Conservation (phyloP, 495 filamentous ascomycete species). For the Aspergillus cavernicola region DNA sequence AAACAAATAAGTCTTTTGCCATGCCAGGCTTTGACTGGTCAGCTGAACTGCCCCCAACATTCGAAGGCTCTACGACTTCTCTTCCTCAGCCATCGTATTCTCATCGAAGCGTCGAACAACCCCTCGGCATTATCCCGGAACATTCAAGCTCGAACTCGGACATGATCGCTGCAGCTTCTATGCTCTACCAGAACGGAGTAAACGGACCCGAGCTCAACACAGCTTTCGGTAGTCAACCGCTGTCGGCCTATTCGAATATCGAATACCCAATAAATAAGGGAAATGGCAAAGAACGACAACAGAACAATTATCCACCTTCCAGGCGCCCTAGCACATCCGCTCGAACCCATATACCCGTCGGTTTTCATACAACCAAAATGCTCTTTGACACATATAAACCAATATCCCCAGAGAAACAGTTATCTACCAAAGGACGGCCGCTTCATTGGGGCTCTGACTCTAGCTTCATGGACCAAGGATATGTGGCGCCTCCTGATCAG, state of each 20-base stretch:
- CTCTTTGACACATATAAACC: slow-evolving; percentile 43
- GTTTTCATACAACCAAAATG: slow-evolving; percentile 44
- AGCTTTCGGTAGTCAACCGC: slow-evolving; percentile 28
- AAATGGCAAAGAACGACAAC: slow-evolving; percentile 18
- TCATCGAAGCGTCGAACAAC: slow-evolving; percentile 25
- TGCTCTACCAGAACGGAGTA: slow-evolving; percentile 40
- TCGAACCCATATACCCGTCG: slow-evolving; percentile 26
- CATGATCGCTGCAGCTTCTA: slow-evolving; percentile 49
- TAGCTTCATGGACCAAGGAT: slow-evolving; percentile 56
- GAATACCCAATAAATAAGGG: slow-evolving; percentile 19
- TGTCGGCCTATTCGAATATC: slow-evolving; percentile 25
- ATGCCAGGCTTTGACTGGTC: slow-evolving; percentile 48
- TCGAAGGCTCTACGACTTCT: slow-evolving; percentile 60
- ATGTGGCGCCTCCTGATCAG: slow-evolving; percentile 48
- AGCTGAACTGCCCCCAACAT: slow-evolving; percentile 54
- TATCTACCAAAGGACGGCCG: slow-evolving; percentile 32
- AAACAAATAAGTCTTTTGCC: slow-evolving; percentile 44
- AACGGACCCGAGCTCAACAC: slow-evolving; percentile 30
- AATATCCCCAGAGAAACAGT: slow-evolving; percentile 38
- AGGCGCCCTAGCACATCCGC: slow-evolving; percentile 17
- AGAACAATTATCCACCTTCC: slow-evolving; percentile 4
- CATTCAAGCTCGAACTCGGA: slow-evolving; percentile 31
- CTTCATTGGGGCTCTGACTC: slow-evolving; percentile 66
- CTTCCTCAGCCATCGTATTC: slow-evolving; percentile 47
- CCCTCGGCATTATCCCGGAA: slow-evolving; percentile 21